Evolutionary conservation across 2,329 filamentous ascomycete genomes (phyloP), one percentile per base, ranked within the genome.

Genomic region (Penicillium frequentans): DNA sequence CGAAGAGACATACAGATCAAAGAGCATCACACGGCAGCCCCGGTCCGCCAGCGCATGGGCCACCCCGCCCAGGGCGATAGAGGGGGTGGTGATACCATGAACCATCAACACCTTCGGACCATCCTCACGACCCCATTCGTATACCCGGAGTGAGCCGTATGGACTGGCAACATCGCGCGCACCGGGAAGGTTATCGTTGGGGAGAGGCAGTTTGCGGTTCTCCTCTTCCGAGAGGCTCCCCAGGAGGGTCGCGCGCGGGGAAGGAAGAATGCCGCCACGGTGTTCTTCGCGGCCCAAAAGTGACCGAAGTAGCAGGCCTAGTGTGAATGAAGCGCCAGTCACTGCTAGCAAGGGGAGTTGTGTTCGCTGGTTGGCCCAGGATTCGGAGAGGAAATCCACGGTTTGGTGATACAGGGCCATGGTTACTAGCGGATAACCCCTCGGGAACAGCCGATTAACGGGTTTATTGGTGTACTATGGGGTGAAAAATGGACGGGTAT

Each of bases 11-110:
- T 65, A 79, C 82, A 74, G 75, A 84, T 85, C 87, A 68, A 93
- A 91, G 1, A 93, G 76, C 83, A 96, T 88, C 2, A 96, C 90
- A 59, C 91, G 81, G 71, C 84, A 92, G 1, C 90, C 89, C 55
- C 79, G 81, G 7, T 77, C 75, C 1, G 84, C 89, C 51, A 96
- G 79, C 52, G 81, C 83, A 68, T 85, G 79, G 14, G 88, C 89
- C 35, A 95, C 71, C 43, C 84, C 81, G 2, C 85, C 86, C 19
- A 93, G 75, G 0, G 89, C 82, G 48, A 93, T 78, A 59, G 86
- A 87, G 0, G 91, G 91, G 6, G 90, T 95, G 49, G 86, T 90
- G 66, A 95, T 93, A 5, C 91, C 91, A 72, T 93, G 91, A 16
- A 96, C 75, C 26, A 96, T 77, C 14, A 96, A 76, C 1, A 93